Evolutionary conservation across 805 yeast species (phyloP), one percentile per base, ranked within the genome.

Genomic region (Barnettozyma californica): DNA sequence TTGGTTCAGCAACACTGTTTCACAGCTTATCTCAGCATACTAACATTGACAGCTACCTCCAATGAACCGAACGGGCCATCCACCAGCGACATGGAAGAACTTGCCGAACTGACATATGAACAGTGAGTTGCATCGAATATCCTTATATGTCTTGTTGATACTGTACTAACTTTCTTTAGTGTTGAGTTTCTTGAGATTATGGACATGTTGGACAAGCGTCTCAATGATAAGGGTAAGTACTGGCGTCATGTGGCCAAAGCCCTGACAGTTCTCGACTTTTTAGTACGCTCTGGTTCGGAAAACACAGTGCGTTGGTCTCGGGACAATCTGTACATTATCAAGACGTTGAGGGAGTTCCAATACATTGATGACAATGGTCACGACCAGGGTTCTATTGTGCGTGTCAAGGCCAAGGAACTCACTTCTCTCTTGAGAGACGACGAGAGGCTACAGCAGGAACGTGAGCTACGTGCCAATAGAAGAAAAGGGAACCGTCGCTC

Each of bases 231-330:
- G 71, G 98, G 98, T 52, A 91, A 90, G 66, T 87, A 92, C 69
- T 92, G 97, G 97, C 78, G 96, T 56, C 99, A 92, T 65, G 91
- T 92, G 44, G 91, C 95, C 53, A 94, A 92, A 67, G 83, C 96
- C 1, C 74, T 92, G 53, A 85, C 95, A 2, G 83, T 92, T n/a
- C 74, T 92, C 57, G 97, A 91, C 60, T 92, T 83, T 67, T 72
- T 91, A 49, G 89, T 91, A 18, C 80, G 94, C 57, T 78, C 76
- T 51, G 99, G 97, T 36, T 78, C 90, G 19, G 96, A 90, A 56
- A 84, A 85, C 60, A 92, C 91, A 60, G 96, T 91, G 6, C 71
- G 83, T 35, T 92, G 99, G 99, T 81, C 91, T 52, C 85, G 82
- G 62, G 96, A 89, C 62, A 91, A 92, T 64, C 65, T 91, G 34